Evolutionary conservation across 2,329 filamentous ascomycete species (phyloP).

Genomic region (Pseudogymnoascus sp.): DNA sequence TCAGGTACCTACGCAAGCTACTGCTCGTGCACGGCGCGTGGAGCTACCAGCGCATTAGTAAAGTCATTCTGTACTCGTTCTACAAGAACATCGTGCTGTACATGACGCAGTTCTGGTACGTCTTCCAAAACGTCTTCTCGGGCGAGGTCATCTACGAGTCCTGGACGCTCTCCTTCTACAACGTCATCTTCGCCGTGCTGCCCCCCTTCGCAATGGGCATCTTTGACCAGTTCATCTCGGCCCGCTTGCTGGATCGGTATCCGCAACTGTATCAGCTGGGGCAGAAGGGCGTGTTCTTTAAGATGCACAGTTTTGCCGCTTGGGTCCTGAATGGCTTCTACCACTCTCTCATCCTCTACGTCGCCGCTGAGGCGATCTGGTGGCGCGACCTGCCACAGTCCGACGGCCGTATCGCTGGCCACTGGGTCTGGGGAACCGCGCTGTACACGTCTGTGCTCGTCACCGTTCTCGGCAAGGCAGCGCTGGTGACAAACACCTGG

Average conservation of each 20-base stretch:
- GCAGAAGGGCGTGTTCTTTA: constrained; percentile 90
- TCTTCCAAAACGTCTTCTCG: constrained; percentile 97
- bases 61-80: constrained; percentile 96
- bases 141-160: constrained; percentile 98
- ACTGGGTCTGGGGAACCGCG: constrained; percentile 97
- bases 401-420: constrained; percentile 76
- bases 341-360: constrained; percentile 89
- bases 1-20: constrained; percentile 88
- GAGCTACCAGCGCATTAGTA: constrained; percentile 96
- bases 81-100: constrained; percentile 99
- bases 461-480: constrained; percentile 90
- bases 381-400: constrained; percentile 67
- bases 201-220: constrained; percentile 93
- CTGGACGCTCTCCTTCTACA: constrained; percentile 99
- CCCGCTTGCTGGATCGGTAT: constrained; percentile 85
- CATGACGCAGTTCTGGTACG: constrained; percentile 99
- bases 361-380: constrained; percentile 74
- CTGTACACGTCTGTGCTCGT: constrained; percentile 89
- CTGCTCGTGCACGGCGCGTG: constrained; percentile 91
- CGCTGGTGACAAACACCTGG: constrained; percentile 94
- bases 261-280: constrained; percentile 91
- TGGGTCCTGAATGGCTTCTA: constrained; percentile 96
- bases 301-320: constrained; percentile 79
- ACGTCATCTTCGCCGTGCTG: constrained; percentile 93
- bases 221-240: constrained; percentile 95